A percentile compares a stretch with the other conserved stretches of the same genome.
Conservation (phyloP, 306 rosid species). For the Chamaecrista fasciculata region DNA sequence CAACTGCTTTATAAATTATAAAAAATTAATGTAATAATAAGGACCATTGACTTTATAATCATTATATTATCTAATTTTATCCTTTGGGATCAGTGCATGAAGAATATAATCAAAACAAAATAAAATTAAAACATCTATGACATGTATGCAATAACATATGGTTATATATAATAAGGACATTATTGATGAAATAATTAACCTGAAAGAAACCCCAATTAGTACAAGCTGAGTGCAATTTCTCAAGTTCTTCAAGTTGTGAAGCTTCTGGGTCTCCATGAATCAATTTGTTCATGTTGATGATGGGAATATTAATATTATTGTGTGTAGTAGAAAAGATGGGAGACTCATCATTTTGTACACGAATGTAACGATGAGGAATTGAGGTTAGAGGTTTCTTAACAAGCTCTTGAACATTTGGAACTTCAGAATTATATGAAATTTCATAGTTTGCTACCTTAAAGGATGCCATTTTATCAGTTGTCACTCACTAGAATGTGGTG, state of each 20-base stretch:
- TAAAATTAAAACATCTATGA: not conserved
- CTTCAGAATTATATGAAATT: not conserved
- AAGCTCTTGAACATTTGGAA: not conserved
- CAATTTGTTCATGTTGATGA: slow-evolving; percentile 37
- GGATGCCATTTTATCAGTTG: not conserved
- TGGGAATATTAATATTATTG: slow-evolving; percentile 38
- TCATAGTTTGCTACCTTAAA: not conserved
- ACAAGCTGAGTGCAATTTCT: slow-evolving; percentile 45
- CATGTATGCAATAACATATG: no score
- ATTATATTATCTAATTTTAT: no score
- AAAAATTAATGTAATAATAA: no score
- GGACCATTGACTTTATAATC: no score
- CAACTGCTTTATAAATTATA: no score
- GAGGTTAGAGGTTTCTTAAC: not conserved
- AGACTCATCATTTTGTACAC: slow-evolving; percentile 18
- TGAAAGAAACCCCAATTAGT: slow-evolving; percentile 53
- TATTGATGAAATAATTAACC: slow-evolving; percentile 31
- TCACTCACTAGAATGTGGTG: no score
- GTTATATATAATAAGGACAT: no score
- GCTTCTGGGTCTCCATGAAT: not conserved
- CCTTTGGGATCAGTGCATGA: no score
- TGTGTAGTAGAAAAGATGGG: not conserved
- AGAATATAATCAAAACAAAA: not conserved
- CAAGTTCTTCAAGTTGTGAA: slow-evolving; percentile 33
- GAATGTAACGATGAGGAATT: slow-evolving; percentile 31